A percentile compares a stretch with the other conserved stretches of the same genome.
phyloP scores from a whole-genome alignment of 371 early-diverging fungal genomes.

The Phascolomyces articulosus region DNA sequence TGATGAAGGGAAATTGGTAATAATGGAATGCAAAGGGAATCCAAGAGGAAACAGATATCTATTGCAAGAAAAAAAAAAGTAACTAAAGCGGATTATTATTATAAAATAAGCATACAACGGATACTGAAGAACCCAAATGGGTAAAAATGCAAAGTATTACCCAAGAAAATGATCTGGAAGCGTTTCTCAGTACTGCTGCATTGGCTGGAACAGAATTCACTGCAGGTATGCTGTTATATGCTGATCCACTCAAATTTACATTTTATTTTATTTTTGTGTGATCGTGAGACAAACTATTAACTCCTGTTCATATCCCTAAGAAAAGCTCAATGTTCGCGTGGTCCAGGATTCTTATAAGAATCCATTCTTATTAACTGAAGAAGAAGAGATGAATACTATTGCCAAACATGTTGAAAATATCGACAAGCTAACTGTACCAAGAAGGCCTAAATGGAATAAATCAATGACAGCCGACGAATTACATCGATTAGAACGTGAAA shows the following conservation, averaged over 20 bases:
- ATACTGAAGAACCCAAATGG: constrained; percentile 85
- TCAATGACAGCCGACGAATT: constrained; percentile 84
- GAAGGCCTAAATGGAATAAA: constrained; percentile 91
- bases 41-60: too few relatives aligned
- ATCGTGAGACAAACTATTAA: not conserved
- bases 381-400: constrained; percentile 77
- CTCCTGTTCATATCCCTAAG: constrained; percentile 35
- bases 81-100: not conserved
- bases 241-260: too few relatives aligned
- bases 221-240: constrained; percentile 60
- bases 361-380: constrained; percentile 79
- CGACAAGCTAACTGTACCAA: constrained; percentile 78
- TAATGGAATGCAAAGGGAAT: not conserved
- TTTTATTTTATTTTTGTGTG: not conserved
- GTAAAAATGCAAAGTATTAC: constrained; percentile 93
- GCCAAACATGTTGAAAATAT: constrained; percentile 77
- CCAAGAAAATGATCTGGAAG: constrained; percentile 95
- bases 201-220: constrained; percentile 96
- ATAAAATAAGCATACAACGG: constrained; percentile 81
- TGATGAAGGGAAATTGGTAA: constrained; percentile 68
- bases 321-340: constrained; percentile 86
- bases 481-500: constrained; percentile 80
- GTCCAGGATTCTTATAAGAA: constrained; percentile 77
- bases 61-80: too few relatives aligned
- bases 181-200: constrained; percentile 93